Percentiles rank a stretch among this genome's conserved stretches.
phyloP scores from a whole-genome alignment of 1,284 basidiomycete genomes.

The Cerrena zonata region DNA sequence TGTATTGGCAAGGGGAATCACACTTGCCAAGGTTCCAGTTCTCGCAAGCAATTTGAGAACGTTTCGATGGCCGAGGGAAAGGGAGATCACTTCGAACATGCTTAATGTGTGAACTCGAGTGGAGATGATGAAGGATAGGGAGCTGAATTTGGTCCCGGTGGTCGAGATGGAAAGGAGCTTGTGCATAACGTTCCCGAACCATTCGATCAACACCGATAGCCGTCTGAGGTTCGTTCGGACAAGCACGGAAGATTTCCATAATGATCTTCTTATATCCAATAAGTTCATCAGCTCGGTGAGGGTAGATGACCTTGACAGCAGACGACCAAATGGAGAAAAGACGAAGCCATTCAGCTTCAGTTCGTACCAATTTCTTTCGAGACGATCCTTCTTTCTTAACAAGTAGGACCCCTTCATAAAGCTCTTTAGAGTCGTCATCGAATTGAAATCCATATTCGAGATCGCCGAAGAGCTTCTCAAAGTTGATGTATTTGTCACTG shows the following conservation, averaged over 20 bases:
- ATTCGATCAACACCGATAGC: not conserved
- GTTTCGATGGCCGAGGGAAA: not conserved
- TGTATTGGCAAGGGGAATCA: not conserved
- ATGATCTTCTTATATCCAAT: constrained; percentile 22
- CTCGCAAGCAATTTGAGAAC: not conserved
- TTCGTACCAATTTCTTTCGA: constrained; percentile 1
- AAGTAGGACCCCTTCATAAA: constrained; percentile 16
- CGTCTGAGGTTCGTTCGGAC: not conserved
- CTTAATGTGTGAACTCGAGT: not conserved
- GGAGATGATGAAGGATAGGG: not conserved
- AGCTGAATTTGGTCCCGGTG: not conserved
- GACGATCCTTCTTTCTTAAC: constrained; percentile 16
- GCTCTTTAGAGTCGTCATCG: constrained; percentile 18
- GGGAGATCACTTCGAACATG: not conserved
- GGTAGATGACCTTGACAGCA: constrained; percentile 25
- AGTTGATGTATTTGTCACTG: constrained; percentile 17
- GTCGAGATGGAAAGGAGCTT: not conserved
- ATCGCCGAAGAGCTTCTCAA: constrained; percentile 21
- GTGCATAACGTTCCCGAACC: not conserved
- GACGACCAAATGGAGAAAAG: constrained; percentile 17
- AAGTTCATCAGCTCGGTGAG: constrained; percentile 23
- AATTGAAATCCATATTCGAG: constrained; percentile 11
- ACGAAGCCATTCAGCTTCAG: constrained; percentile 23
- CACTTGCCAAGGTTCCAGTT: not conserved
- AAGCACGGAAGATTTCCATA: not conserved